Conservation (phyloP, 805 yeast species). For the Phaffomyces opuntiae region DNA sequence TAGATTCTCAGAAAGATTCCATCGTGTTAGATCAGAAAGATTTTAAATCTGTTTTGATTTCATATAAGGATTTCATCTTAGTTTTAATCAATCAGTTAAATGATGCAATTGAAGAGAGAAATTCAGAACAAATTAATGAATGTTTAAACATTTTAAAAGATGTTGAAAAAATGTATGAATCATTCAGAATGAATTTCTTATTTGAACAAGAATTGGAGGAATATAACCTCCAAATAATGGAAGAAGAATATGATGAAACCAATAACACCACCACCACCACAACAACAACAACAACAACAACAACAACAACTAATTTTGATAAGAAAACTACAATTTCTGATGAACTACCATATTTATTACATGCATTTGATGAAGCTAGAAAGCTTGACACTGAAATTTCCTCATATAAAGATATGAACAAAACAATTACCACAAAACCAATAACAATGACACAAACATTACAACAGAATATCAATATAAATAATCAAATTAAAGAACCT, state of each 20-base stretch:
- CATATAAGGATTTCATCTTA: constrained; percentile 55
- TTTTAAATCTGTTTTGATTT: constrained; percentile 35
- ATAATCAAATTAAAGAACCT: constrained; percentile 7
- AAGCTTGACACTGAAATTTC: constrained; percentile 46
- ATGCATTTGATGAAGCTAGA: constrained; percentile 60
- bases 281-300: constrained; percentile 2
- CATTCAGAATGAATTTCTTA: constrained; percentile 34
- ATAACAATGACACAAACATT: neutral
- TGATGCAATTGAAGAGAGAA: constrained; percentile 43
- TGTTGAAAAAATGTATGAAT: constrained; percentile 68
- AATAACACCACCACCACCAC: constrained; percentile 1
- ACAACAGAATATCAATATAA: constrained; percentile 2
- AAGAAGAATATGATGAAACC: constrained; percentile 4
- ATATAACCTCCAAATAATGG: constrained; percentile 8
- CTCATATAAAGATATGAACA: neutral
- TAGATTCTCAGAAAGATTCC: constrained; percentile 16
- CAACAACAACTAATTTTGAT: constrained; percentile 24
- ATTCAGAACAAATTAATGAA: constrained; percentile 54
- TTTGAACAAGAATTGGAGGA: constrained; percentile 25
- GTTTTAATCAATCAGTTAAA: constrained; percentile 53
- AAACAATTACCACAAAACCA: neutral
- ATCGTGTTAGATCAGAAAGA: constrained; percentile 21
- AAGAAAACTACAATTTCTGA: constrained; percentile 49
- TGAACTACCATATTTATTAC: constrained; percentile 58
- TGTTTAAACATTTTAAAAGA: constrained; percentile 62